These are phyloP conservation scores for Neoboletus brunneissimus DNA, from an alignment of 768 basidiomycete genomes.

Conservation along the genomic window DNA sequence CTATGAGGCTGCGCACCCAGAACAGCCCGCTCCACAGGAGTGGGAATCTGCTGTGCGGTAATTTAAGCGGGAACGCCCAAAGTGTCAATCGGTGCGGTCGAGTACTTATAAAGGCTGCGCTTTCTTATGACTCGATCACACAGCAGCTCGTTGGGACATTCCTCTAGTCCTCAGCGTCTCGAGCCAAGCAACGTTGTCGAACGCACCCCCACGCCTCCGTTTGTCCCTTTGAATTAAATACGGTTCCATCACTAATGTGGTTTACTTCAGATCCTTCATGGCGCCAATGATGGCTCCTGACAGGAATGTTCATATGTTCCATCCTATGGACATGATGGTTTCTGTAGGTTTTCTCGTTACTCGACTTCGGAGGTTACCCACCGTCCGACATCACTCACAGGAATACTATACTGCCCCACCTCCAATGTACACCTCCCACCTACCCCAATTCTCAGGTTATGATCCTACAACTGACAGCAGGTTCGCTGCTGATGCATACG, in stretches of 20 bases:
- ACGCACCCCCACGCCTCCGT: neutral
- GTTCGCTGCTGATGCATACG: neutral
- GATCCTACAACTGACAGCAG: neutral
- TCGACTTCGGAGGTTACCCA: neutral
- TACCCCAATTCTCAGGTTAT: neutral
- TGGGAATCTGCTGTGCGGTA: conserved; percentile 14
- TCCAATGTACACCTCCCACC: neutral
- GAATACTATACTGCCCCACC: conserved; percentile 1
- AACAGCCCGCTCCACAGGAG: conserved; percentile 24
- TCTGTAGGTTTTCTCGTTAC: conserved; percentile 7
- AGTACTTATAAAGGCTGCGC: conserved; percentile 12
- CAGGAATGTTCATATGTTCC: neutral
- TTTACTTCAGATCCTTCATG: conserved; percentile 7
- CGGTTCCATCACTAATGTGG: neutral
- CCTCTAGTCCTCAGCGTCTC: neutral
- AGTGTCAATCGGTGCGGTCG: conserved; percentile 10
- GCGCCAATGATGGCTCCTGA: neutral
- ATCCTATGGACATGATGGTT: neutral
- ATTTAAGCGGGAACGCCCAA: conserved; percentile 1
- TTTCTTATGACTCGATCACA: conserved; percentile 7
- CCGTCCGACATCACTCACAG: conserved; percentile 2
- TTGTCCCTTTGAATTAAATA: neutral
- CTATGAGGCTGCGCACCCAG: conserved; percentile 1
- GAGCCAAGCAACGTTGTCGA: neutral
- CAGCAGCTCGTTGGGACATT: conserved; percentile 2